Evolutionary conservation across 192 early-diverging fungal genomes (phyloP).

Genomic region (Cetraspora pellucida): DNA sequence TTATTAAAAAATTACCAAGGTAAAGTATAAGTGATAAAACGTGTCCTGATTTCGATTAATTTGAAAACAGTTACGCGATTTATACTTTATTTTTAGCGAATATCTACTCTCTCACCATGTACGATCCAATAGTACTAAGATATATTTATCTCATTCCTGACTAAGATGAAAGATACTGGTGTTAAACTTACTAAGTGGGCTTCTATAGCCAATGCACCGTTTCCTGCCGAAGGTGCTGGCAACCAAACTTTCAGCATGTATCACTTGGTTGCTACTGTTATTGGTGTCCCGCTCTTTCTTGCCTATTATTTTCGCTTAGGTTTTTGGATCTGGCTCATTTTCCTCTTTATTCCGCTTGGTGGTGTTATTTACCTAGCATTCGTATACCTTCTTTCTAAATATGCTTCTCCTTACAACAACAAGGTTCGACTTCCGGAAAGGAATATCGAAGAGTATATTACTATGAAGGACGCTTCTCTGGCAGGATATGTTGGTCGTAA

Average conservation of each 20-base stretch:
- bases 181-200: slow-evolving; percentile 46
- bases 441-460: slow-evolving; percentile 86
- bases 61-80: too few species aligned
- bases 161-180: slow-evolving; percentile 1
- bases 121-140: neutral
- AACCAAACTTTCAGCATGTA: slow-evolving; percentile 79
- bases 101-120: too few species aligned
- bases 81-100: too few species aligned
- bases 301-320: slow-evolving; percentile 67
- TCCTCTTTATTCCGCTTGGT: slow-evolving; percentile 63
- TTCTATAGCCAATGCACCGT: slow-evolving; percentile 57
- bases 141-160: neutral
- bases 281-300: slow-evolving; percentile 67
- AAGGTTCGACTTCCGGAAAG: slow-evolving; percentile 77
- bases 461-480: slow-evolving; percentile 80
- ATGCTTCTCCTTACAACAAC: slow-evolving; percentile 64
- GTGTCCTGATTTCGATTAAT: too few species aligned
- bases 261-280: slow-evolving; percentile 61
- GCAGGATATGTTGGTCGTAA: slow-evolving; percentile 70
- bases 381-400: slow-evolving; percentile 68
- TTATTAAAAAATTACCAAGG: too few species aligned
- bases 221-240: slow-evolving; percentile 84
- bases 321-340: slow-evolving; percentile 54
- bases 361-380: slow-evolving; percentile 75
- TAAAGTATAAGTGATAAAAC: too few species aligned